Evolutionary conservation across 495 filamentous ascomycete genomes (phyloP).

Genomic region (Acidomyces sp.): DNA sequence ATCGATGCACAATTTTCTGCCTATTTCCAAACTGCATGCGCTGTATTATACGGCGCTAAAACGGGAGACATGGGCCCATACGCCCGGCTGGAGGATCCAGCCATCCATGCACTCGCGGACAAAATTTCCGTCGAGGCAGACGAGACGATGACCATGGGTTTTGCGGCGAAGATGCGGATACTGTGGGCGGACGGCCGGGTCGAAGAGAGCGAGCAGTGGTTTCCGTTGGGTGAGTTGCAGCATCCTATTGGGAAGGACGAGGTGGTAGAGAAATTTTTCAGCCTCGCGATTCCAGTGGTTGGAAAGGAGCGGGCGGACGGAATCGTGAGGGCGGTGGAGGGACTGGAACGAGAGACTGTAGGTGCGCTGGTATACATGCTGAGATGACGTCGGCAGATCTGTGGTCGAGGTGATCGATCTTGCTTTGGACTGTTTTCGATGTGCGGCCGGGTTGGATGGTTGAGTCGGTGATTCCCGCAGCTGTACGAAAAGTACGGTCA

Average conservation of each 20-base stretch:
- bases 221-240: constrained; percentile 20
- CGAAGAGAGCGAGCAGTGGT: constrained; percentile 13
- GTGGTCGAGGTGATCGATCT: too few relatives aligned
- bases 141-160: constrained; percentile 8
- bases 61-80: constrained; percentile 18
- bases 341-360: constrained; percentile 10
- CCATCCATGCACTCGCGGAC: constrained; percentile 16
- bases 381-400: too few relatives aligned
- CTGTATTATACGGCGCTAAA: constrained; percentile 19
- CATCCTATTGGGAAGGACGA: constrained; percentile 21
- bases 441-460: too few relatives aligned
- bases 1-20: constrained; percentile 23
- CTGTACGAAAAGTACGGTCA: too few relatives aligned
- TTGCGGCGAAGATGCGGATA: constrained; percentile 11
- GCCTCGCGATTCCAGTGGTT: constrained; percentile 14
- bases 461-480: too few relatives aligned
- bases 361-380: constrained; percentile 12
- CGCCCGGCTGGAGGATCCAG: constrained; percentile 9
- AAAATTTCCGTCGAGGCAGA: constrained; percentile 15
- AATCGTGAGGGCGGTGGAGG: constrained; percentile 13
- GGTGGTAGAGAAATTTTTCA: constrained; percentile 20
- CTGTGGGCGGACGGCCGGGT: constrained; percentile 14
- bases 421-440: too few relatives aligned
- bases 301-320: constrained; percentile 8
- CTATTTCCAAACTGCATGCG: constrained; percentile 20